Conservation (phyloP, 1,139 yeast species). For the Kodamaea plutei region DNA sequence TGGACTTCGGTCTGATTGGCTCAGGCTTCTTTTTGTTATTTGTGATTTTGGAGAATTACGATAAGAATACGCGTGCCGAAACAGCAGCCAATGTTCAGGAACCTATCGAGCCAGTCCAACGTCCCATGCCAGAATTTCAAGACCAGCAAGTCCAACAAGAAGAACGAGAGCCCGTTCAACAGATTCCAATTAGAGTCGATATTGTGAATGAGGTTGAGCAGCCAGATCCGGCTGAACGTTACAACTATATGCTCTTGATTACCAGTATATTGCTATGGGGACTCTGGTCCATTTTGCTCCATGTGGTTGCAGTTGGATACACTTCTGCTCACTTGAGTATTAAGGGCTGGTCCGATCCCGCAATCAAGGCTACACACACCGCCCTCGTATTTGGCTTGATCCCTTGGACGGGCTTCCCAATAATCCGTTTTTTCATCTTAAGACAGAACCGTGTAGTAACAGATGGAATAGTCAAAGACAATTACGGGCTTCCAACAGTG, state of each 20-base stretch:
- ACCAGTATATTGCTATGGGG: no score
- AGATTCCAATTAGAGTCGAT: not conserved
- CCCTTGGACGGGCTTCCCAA: slow-evolving; percentile 5
- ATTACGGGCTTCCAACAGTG: slow-evolving; percentile 2
- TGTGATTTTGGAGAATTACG: slow-evolving; percentile 13
- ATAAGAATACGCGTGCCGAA: no score
- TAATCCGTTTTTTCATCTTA: slow-evolving; percentile 3
- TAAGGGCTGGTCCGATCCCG: no score
- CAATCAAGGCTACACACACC: no score
- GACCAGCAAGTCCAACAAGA: not conserved
- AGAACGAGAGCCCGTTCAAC: not conserved
- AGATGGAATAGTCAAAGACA: slow-evolving; percentile 2
- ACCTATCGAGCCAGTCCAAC: no score
- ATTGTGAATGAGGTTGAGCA: not conserved
- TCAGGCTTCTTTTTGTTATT: slow-evolving; percentile 14
- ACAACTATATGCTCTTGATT: no score
- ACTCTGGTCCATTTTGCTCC: slow-evolving; percentile 3
- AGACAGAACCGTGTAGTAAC: slow-evolving; percentile 2
- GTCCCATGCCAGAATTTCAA: no score
- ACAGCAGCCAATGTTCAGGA: no score
- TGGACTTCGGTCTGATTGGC: slow-evolving; percentile 16
- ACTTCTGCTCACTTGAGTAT: not conserved
- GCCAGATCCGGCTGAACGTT: slow-evolving; percentile 1
- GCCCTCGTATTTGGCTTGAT: not conserved
- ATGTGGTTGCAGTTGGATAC: not conserved